Evolutionary conservation across 1,139 yeast species (phyloP).

Genomic region (Arxiozyma heterogenica): DNA sequence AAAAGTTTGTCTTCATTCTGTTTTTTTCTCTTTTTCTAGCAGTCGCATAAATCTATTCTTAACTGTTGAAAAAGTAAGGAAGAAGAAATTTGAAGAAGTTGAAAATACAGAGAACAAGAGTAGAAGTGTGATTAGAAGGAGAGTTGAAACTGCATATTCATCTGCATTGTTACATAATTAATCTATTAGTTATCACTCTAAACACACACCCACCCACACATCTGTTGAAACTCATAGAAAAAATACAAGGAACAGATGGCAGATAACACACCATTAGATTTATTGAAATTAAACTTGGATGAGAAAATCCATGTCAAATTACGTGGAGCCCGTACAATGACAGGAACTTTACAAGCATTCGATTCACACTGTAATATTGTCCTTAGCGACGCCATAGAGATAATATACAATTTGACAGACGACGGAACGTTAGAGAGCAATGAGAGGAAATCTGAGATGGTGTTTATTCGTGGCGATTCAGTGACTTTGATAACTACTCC

Average conservation of each 20-base stretch:
- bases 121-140: too few species aligned
- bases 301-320: constrained; percentile 82
- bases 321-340: constrained; percentile 91
- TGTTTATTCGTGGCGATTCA: constrained; percentile 92
- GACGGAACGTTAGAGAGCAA: constrained; percentile 36
- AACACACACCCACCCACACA: too few species aligned
- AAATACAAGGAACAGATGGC: constrained; percentile 2
- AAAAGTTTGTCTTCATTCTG: background rate
- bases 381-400: constrained; percentile 85
- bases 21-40: background rate
- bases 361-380: constrained; percentile 96
- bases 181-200: too few species aligned
- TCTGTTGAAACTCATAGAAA: too few species aligned
- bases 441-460: constrained; percentile 74
- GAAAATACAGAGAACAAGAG: too few species aligned
- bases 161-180: too few species aligned
- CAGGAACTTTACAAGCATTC: constrained; percentile 88
- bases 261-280: constrained; percentile 63
- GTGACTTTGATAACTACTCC: constrained; percentile 66
- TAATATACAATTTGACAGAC: constrained; percentile 50
- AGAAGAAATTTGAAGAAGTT: too few species aligned
- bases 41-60: background rate
- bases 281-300: constrained; percentile 77
- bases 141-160: too few species aligned
- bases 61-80: too few species aligned